Evolutionary conservation across 1,139 yeast species (phyloP), one percentile per base, ranked within the genome.

Genomic region (Spathaspora sp.): DNA sequence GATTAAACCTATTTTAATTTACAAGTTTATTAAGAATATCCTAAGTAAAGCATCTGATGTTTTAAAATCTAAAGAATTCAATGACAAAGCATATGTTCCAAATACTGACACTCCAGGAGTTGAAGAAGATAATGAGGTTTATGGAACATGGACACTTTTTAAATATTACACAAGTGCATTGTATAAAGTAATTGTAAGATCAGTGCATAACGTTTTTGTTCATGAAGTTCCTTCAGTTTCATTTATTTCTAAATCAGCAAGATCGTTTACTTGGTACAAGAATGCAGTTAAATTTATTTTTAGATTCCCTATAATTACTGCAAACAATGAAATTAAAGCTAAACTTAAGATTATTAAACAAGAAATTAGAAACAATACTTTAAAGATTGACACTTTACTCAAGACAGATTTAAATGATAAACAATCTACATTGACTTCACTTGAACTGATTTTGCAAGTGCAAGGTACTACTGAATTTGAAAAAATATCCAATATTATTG

Each of bases 1-100:
- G 51, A 63, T 65, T 3, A 49, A 62, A 8, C 79, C 79, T 1
- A 25, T 53, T 6, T 61, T 56, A 38, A 11, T 62, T 2, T 59
- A 49, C 41, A 48, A 54, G 5, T 55, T 63, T 24, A 51, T 51
- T 2, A 13, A 33, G 23, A 43, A 46, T 15, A 41, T 49, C 8
- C 24, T 46, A 17, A 25, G 11, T 11, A 52, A 41, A 25, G 45
- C 55, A 2, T 44, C 36, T 18, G 27, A 38, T 17, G 37, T 43
- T 7, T 42, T 49, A 20, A 43, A 49, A 11, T 17, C 38, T 8
- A 20, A 27, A 13, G 38, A 42, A 15, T 26, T 37, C 13, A 38
- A 27, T 16, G 41, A 42, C 16, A 31, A 27, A 8, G 44, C 41
- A 13, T 42, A 42, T 37, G 41, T 24, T 36, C 15, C 33, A 42